Base-by-base conservation (phyloP, 805 yeast species). In the Yarrowia deformans region DNA sequence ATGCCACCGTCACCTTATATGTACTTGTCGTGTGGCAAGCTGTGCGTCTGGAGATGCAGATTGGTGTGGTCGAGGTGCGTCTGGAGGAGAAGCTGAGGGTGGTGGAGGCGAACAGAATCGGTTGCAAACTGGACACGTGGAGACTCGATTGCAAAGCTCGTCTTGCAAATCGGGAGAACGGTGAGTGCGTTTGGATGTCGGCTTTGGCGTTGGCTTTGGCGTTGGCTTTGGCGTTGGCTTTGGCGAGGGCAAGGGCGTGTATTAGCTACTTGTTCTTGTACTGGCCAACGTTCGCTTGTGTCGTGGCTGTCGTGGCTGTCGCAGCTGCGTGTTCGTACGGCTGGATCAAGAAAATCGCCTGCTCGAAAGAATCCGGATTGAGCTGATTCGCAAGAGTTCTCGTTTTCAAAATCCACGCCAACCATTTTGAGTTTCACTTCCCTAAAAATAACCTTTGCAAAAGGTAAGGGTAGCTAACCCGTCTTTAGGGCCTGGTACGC, bases 21-120 rank as follows among this genome's bases (percentile, higher is more conserved):
- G 37, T 56, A 40, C 63, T 56, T 56, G 63, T 56, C 37, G 63
- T 56, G 63, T 56, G 63, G 63, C 63, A 56, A 37, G 43, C 10
- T 35, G 56, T 50, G 56, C 56, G 35, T 32, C 29, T 50, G 56
- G 56, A 52, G 46, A 54, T 56, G 63, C 63, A 56, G 48, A 32
- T 39, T 56, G 63, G 63, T 56, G 63, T 56, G 63, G 63, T 48
- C 45, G 63, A 56, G 63, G 63, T 56, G 63, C 63, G 63, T 56
- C 63, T 39, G 32, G 58, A 35, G n/a, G 10, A 13, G 13, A 13
- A 12, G 35, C 8, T n/a, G n/a, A 13, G 29, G 29, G 29, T 23
- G 29, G 3, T 23, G 29, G 29, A 4, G 29, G 29, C 4, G 29
- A 4, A 23, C n/a, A n/a, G n/a, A n/a, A n/a, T n/a, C n/a, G n/a